These are phyloP conservation scores for Jaltomata sinuosa DNA, from an alignment of 257 asterid species.

Conservation along the genomic window DNA sequence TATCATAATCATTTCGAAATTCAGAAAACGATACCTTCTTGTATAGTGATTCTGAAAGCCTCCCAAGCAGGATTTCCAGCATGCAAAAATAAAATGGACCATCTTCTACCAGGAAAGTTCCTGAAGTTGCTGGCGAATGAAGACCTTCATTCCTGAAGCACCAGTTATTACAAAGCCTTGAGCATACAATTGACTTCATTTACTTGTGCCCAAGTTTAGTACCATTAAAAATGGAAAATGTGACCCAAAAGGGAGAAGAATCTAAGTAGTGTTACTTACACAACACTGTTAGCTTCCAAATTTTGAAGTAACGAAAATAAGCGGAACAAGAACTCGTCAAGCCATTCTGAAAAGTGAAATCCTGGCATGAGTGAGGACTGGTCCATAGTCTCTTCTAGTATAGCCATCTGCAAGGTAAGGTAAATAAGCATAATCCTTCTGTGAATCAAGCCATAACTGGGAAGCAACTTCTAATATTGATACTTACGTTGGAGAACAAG, in stretches of 20 bases:
- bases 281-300: conserved; percentile 83
- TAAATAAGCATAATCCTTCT: conserved; percentile 20
- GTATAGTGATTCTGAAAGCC: conserved; percentile 84
- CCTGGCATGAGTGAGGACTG: conserved; percentile 54
- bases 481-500: conserved; percentile 78
- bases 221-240: background rate
- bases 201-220: background rate
- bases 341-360: conserved; percentile 90
- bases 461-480: conserved; percentile 6
- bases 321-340: conserved; percentile 92
- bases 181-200: background rate
- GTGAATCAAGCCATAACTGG: background rate
- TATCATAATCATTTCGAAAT: conserved; percentile 5
- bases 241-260: conserved; percentile 18
- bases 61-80: conserved; percentile 87
- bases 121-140: conserved; percentile 62
- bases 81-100: conserved; percentile 94
- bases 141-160: conserved; percentile 85
- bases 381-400: conserved; percentile 57
- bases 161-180: background rate
- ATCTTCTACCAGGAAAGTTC: conserved; percentile 92
- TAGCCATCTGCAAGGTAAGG: conserved; percentile 64
- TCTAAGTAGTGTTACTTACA: conserved; percentile 49
- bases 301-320: conserved; percentile 88
- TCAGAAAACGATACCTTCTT: conserved; percentile 55